A percentile compares a stretch with the other conserved stretches of the same genome.
Evolutionary conservation across 305 asterid species (phyloP).

Genomic region (Fraxinus paxiana): DNA sequence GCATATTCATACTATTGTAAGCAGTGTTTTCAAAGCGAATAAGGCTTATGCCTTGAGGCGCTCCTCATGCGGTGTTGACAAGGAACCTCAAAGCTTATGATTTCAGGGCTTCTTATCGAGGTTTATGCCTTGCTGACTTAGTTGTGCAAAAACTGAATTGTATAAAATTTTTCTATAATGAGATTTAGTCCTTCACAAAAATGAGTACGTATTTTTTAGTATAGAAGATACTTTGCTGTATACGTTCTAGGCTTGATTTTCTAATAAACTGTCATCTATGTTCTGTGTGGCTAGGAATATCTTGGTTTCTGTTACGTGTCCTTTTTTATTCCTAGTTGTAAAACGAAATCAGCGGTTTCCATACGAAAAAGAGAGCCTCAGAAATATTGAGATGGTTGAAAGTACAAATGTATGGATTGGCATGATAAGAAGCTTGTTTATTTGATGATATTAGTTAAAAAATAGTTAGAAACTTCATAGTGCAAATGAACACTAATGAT

Average conservation of each 20-base stretch:
- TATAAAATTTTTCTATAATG: background rate
- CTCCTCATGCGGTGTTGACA: background rate
- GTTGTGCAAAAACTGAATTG: background rate
- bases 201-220: background rate
- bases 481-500: background rate
- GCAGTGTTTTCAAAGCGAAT: background rate
- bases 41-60: background rate
- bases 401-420: background rate
- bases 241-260: background rate
- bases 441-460: background rate
- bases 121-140: background rate
- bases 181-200: background rate
- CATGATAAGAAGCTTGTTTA: background rate
- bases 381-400: background rate
- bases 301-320: background rate
- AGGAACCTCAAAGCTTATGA: background rate
- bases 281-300: background rate
- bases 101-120: background rate
- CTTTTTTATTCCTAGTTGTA: background rate
- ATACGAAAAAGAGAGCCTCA: background rate
- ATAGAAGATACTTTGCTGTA: background rate
- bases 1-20: background rate
- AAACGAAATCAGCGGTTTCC: background rate
- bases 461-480: background rate
- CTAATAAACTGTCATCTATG: background rate